Evolutionary conservation across 192 early-diverging fungal genomes (phyloP), one percentile per base, ranked within the genome.

Genomic region (Fimicolochytrium jonesii): DNA sequence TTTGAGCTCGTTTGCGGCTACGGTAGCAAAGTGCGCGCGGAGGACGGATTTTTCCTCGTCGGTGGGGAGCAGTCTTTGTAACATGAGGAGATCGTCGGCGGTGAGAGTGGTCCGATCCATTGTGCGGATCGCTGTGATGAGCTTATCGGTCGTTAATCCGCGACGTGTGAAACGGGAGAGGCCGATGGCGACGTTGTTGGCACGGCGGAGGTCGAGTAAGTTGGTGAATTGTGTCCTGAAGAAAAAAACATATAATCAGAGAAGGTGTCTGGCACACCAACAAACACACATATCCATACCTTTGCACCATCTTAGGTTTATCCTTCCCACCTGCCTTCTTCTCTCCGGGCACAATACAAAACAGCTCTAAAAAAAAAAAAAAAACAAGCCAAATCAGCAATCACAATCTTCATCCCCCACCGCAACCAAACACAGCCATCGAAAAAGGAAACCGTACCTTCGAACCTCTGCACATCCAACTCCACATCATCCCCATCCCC

Each of bases 111-210:
- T 48, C 1, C 32, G 35, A 55, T 83, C 67, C 15, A 82, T 56
- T 32, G 56, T 56, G 5, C 36, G 60, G 30, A 83, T 49, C 2
- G 71, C 64, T 0, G 25, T 41, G 3, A 66, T 34, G 17, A 83
- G 32, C 9, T 67, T 57, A 25, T 35, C 25, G 17, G 68, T 52
- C 7, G 41, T 67, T 22, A 83, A 36, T n/a, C 74, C 70, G 25
- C 68, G 68, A n/a, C 81, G 69, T 2, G 67, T 70, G 44, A 76
- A 83, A 7, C 72, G 59, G 10, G 74, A 70, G 22, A 82, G 56
- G 15, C 74, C 72, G 48, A 83, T 83, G 25, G 77, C 68, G 49
- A 83, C 75, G 36, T 83, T 83, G 36, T 83, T 80, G 2, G 80
- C 77, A 11, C 81, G 74, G 2, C 81, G 67, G 25, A 78, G 61